phyloP scores from a whole-genome alignment of 805 yeast species.

The Schwanniomyces sp. region DNA sequence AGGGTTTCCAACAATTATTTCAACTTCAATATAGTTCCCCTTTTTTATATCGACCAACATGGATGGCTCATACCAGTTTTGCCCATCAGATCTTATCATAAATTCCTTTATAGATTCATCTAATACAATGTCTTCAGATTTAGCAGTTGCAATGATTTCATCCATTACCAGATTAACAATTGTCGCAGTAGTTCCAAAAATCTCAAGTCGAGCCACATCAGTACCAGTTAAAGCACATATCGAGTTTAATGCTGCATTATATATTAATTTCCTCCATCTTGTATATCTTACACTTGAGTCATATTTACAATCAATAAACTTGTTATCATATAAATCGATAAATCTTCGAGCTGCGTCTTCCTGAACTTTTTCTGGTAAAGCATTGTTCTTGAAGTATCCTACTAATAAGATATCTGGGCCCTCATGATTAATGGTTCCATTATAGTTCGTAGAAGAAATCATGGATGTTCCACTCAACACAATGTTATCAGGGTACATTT shows the following conservation, averaged over 20 bases:
- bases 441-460: conserved; percentile 23
- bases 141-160: conserved; percentile 20
- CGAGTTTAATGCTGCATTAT: conserved; percentile 24
- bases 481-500: conserved; percentile 20
- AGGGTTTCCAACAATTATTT: conserved; percentile 21
- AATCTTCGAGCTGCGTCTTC: conserved; percentile 12
- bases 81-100: conserved; percentile 18
- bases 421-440: conserved; percentile 5
- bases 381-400: conserved; percentile 6
- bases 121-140: conserved; percentile 20
- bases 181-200: conserved; percentile 17
- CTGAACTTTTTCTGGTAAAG: neutral
- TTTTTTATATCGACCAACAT: conserved; percentile 24
- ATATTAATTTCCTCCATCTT: conserved; percentile 23
- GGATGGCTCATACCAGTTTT: conserved; percentile 22
- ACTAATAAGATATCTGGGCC: conserved; percentile 6
- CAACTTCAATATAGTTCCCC: conserved; percentile 19
- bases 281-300: conserved; percentile 42
- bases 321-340: conserved; percentile 1
- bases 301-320: conserved; percentile 28
- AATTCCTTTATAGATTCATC: conserved; percentile 14
- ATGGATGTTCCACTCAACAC: conserved; percentile 26
- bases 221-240: conserved; percentile 19
- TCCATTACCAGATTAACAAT: conserved; percentile 17
- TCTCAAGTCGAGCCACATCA: conserved; percentile 21